Evolutionary conservation across 2,329 filamentous ascomycete species (phyloP), one percentile per base, ranked within the genome.

Genomic region (Diaporthe destruens): DNA sequence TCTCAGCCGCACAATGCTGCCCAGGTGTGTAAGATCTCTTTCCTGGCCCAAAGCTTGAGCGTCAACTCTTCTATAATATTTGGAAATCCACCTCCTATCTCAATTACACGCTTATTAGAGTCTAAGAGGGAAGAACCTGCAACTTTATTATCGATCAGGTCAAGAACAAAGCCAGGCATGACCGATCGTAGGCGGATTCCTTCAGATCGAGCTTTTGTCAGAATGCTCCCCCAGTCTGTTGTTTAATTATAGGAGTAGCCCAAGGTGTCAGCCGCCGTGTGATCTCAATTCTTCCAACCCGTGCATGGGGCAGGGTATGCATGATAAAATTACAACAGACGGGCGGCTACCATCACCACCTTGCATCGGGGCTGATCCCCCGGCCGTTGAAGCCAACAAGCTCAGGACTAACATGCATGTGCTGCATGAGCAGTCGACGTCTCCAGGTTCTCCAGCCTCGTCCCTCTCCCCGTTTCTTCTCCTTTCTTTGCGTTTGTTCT

Each of bases 301-400:
- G 12, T 16, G 47, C 4, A 53, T 23, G n/a, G n/a, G 9, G 49
- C 29, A 53, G 16, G 16, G 16, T 4, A 16, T 53, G 49, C 49
- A 25, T 25, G 49, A 53, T 53, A 53, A 53, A 29, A 53, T 53
- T 53, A 53, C 49, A 53, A 25, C 49, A 53, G 49, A 53, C 47
- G n/a, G 47, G 47, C 47, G 47, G 47, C 47, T 51, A 25, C n/a
- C 3, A 51, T 53, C 9, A 53, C n/a, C 49, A 14, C 49, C 49
- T 23, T 23, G 49, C 49, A 53, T 29, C 23, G 49, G 49, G 49
- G 49, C n/a, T 53, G 49, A 53, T 14, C n/a, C n/a, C n/a, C n/a
- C n/a, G n/a, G n/a, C n/a, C 23, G n/a, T 53, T 14, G 23, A 25
- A 53, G 49, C 49, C 49, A 53, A 53, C 49, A 53, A 12, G n/a